These are phyloP conservation scores for Cyclostephanos tholiformis DNA, from an alignment of 108 stramenopile species.

Conservation along the genomic window DNA sequence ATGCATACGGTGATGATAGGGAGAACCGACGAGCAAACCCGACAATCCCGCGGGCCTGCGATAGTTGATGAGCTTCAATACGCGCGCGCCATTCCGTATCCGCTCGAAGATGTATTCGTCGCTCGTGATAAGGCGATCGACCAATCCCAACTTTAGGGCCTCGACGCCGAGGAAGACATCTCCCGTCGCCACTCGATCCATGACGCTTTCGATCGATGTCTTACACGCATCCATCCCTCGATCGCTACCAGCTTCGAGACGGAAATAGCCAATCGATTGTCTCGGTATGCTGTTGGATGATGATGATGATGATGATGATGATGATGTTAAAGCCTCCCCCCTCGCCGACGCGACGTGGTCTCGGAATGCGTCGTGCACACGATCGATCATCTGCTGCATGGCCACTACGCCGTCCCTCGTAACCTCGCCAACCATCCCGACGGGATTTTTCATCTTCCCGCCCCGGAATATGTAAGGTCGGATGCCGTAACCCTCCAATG, in stretches of 20 bases:
- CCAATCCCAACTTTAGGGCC: slow-evolving; percentile 66
- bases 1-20: slow-evolving; percentile 5
- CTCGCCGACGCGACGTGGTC: slow-evolving; percentile 65
- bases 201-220: slow-evolving; percentile 36
- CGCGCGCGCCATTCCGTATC: slow-evolving; percentile 58
- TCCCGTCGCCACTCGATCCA: slow-evolving; percentile 73
- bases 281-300: background rate
- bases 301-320: slow-evolving; percentile 5
- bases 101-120: slow-evolving; percentile 77
- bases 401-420: slow-evolving; percentile 67
- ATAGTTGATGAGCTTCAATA: slow-evolving; percentile 65
- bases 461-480: slow-evolving; percentile 70
- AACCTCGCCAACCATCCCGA: slow-evolving; percentile 77
- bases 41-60: slow-evolving; percentile 26
- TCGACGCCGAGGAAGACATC: slow-evolving; percentile 78
- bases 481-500: slow-evolving; percentile 68
- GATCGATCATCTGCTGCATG: slow-evolving; percentile 74
- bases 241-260: slow-evolving; percentile 8
- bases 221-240: background rate
- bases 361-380: slow-evolving; percentile 78
- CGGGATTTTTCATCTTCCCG: slow-evolving; percentile 79
- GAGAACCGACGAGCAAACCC: slow-evolving; percentile 18
- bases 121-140: slow-evolving; percentile 78
- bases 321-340: slow-evolving; percentile 12
- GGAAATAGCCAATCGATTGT: slow-evolving; percentile 17